Evolutionary conservation across 495 filamentous ascomycete genomes (phyloP).

Genomic region (Aspergillus cristatus): DNA sequence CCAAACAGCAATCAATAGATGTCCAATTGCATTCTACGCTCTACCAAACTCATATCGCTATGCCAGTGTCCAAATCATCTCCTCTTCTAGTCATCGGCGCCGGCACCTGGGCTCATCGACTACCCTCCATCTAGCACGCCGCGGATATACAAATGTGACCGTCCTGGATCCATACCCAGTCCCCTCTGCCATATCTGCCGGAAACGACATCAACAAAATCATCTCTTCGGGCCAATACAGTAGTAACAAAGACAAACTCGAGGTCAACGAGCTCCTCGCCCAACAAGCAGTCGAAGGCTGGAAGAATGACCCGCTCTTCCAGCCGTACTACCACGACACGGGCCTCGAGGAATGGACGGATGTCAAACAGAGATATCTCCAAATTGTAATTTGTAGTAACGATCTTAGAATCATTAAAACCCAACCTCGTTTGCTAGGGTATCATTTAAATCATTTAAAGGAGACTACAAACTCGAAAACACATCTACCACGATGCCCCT

Average conservation of each 20-base stretch:
- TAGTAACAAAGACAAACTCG: slow-evolving; percentile 15
- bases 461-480: background rate
- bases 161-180: slow-evolving; percentile 36
- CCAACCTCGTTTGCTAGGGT: too few species aligned
- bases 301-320: slow-evolving; percentile 36
- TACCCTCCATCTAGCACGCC: slow-evolving; percentile 35
- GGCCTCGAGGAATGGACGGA: slow-evolving; percentile 19
- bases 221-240: slow-evolving; percentile 16
- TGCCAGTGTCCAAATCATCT: slow-evolving; percentile 11
- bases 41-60: slow-evolving; percentile 1
- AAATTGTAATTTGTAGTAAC: slow-evolving; percentile 13
- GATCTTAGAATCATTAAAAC: too few species aligned
- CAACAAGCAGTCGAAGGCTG: slow-evolving; percentile 29
- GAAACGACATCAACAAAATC: slow-evolving; percentile 43
- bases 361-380: slow-evolving; percentile 9
- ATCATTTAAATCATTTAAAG: slow-evolving; percentile 5
- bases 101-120: slow-evolving; percentile 39
- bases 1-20: too few species aligned
- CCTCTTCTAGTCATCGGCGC: slow-evolving; percentile 18
- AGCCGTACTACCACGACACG: slow-evolving; percentile 34
- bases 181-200: slow-evolving; percentile 36
- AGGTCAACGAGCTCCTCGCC: slow-evolving; percentile 21
- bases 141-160: slow-evolving; percentile 34
- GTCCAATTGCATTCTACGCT: too few species aligned
- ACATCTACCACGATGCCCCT: slow-evolving; percentile 5